Percentiles rank a stretch among this genome's conserved stretches.
These are phyloP conservation scores for Apostasia shenzhenica DNA, from an alignment of 106 monocot species.

Conservation along the genomic window DNA sequence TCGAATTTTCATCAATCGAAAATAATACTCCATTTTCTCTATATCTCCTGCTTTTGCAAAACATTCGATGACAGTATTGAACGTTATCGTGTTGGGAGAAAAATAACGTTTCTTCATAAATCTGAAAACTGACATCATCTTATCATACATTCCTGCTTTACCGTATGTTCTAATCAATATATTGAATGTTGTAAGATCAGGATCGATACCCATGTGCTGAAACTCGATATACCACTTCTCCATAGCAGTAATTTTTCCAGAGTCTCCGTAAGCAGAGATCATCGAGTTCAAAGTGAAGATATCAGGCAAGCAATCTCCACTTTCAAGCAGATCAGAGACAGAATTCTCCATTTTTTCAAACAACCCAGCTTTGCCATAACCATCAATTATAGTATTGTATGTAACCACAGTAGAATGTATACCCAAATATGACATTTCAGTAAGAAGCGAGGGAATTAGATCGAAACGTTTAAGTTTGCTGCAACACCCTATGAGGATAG, in stretches of 20 bases:
- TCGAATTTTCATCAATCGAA: constrained; percentile 71
- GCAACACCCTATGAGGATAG: constrained; percentile 65
- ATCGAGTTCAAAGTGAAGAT: constrained; percentile 75
- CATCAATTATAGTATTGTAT: constrained; percentile 77
- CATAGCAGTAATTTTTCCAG: constrained; percentile 53
- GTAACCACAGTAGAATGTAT: constrained; percentile 59
- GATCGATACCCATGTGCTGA: constrained; percentile 71
- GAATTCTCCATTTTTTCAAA: constrained; percentile 68
- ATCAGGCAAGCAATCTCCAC: constrained; percentile 62
- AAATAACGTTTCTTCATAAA: constrained; percentile 82
- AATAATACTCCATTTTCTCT: constrained; percentile 78
- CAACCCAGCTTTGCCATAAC: constrained; percentile 80
- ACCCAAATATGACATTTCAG: constrained; percentile 79
- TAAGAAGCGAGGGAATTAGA: constrained; percentile 43
- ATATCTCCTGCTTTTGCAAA: constrained; percentile 68
- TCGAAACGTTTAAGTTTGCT: constrained; percentile 51
- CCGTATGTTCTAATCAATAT: constrained; percentile 90
- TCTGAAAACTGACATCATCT: constrained; percentile 51
- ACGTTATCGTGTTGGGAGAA: constrained; percentile 60
- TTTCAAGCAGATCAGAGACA: constrained; percentile 64
- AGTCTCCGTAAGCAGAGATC: constrained; percentile 63
- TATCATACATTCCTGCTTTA: constrained; percentile 40
- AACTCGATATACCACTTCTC: constrained; percentile 80
- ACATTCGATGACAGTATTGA: constrained; percentile 72
- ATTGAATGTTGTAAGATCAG: constrained; percentile 79